Evolutionary conservation across 139 green algal genomes (phyloP), one percentile per base, ranked within the genome.

Genomic region (Tetratostichococcus sp.): DNA sequence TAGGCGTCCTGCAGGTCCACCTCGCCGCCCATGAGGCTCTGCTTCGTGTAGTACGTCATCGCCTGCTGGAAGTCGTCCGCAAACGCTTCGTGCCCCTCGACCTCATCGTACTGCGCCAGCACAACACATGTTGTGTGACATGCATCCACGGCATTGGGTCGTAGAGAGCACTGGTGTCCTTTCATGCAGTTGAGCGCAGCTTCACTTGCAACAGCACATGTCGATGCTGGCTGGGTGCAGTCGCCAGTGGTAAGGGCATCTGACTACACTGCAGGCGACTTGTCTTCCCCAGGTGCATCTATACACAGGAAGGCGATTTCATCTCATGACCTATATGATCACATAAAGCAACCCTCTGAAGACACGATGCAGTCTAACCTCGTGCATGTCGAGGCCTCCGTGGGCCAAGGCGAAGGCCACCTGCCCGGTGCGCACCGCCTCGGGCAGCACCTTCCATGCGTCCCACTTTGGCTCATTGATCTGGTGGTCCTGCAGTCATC

Each of bases 11-110:
- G 39, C 43, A 82, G 34, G 14, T 17, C 69, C 11, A 67, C 42
- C 26, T 73, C 62, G 30, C 77, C 77, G 1, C 77, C 71, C 35
- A 43, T 65, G 66, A 82, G 59, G 72, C 77, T 82, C 35, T 75
- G 77, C 66, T 71, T 71, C 25, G 77, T 82, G 71, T 77, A 82
- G 77, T 77, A 77, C 2, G 77, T 82, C 77, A 82, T 82, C 23
- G 77, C 42, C 28, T 82, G 33, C 66, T 62, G 65, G 67, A 82
- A 82, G 8, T 82, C 77, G 31, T 65, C 66, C 17, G 66, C 71
- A 67, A 77, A 82, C 4, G 43, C 67, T 43, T 71, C 77, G 66
- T 82, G 69, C 2, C 62, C 77, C 58, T 70, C 22, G 2, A 66
- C 33, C 57, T 82, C 77, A 23, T 71, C 71, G 42, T 77, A 82